phyloP scores from a whole-genome alignment of 2,329 filamentous ascomycete species.

The Aspergillus sp. region DNA sequence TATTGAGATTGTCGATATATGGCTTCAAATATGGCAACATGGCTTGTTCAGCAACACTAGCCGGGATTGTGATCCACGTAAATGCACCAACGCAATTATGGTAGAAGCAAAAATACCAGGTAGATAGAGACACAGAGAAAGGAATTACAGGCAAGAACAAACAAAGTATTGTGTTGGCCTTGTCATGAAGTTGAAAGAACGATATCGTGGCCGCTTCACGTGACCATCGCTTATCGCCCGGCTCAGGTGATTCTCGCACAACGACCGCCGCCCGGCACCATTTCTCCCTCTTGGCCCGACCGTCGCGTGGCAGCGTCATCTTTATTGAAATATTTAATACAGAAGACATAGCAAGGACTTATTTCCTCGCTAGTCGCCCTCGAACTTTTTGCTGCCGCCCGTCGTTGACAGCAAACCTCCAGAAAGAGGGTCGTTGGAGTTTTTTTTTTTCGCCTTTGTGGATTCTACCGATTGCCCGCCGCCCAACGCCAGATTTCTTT shows the following conservation, averaged over 20 bases:
- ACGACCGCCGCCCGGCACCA: slow-evolving; percentile 10
- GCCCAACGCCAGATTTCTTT: slow-evolving; percentile 6
- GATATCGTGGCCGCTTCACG: background rate
- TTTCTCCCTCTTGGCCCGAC: slow-evolving; percentile 23
- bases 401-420: slow-evolving; percentile 14
- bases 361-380: slow-evolving; percentile 10
- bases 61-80: too few species aligned
- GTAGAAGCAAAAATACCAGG: too few species aligned
- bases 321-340: background rate
- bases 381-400: slow-evolving; percentile 21
- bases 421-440: background rate
- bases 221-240: slow-evolving; percentile 28
- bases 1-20: too few species aligned
- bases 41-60: too few species aligned
- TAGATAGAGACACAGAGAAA: too few species aligned
- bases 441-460: slow-evolving; percentile 4
- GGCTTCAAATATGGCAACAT: too few species aligned
- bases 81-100: too few species aligned
- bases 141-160: too few species aligned
- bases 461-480: slow-evolving; percentile 2
- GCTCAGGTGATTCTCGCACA: slow-evolving; percentile 31
- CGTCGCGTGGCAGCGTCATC: slow-evolving; percentile 32
- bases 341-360: slow-evolving; percentile 6
- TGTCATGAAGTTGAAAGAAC: too few species aligned
- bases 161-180: too few species aligned